These are phyloP conservation scores for Salvia miltiorrhiza DNA, from an alignment of 257 asterid species.

Conservation along the genomic window DNA sequence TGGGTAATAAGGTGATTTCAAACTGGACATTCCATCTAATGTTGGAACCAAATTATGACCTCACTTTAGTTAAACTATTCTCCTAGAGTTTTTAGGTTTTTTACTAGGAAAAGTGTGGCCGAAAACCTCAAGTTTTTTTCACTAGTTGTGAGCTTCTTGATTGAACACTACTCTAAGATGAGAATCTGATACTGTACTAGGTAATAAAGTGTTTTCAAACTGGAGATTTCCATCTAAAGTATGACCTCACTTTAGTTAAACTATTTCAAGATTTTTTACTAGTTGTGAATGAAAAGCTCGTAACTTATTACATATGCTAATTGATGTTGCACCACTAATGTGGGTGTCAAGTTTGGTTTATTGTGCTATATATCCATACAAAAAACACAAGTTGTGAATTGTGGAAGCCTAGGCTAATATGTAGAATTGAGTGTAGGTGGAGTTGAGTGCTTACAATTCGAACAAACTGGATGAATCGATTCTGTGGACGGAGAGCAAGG, in stretches of 20 bases:
- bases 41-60: too few species aligned
- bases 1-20: too few species aligned
- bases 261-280: neutral
- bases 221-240: neutral
- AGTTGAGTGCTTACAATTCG: constrained; percentile 61
- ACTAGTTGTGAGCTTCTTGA: too few species aligned
- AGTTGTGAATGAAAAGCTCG: neutral
- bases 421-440: constrained; percentile 34
- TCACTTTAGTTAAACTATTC: too few species aligned
- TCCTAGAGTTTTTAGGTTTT: too few species aligned
- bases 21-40: too few species aligned
- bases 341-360: neutral
- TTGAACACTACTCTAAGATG: neutral
- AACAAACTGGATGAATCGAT: constrained; percentile 68
- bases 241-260: neutral
- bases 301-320: neutral
- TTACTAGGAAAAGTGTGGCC: too few species aligned
- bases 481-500: constrained; percentile 90
- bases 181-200: neutral
- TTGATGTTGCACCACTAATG: neutral
- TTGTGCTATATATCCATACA: neutral
- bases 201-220: neutral
- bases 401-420: too few species aligned
- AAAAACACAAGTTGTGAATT: neutral
- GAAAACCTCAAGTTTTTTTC: too few species aligned